Evolutionary conservation across 148 eudicot genomes (phyloP), one percentile per base, ranked within the genome.

Genomic region (Rhododendron henanense): DNA sequence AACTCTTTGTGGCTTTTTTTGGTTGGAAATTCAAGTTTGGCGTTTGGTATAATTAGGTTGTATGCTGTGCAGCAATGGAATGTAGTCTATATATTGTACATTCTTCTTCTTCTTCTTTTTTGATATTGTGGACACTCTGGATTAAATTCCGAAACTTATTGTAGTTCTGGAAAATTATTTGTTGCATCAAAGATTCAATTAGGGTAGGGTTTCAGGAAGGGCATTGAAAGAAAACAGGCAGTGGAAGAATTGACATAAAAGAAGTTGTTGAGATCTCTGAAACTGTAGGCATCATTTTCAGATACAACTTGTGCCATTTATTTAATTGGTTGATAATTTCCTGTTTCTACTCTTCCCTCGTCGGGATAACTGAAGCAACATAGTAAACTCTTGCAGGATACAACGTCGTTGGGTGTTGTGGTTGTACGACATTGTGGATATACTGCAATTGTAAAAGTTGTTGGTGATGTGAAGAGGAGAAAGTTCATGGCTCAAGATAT

Each of bases 401-500:
- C 90, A 63, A 86, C 94, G 13, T 93, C 98, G 15, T 87, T 97
- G 86, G 96, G 96, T 84, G 84, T 92, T 18, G 98, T 97, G 31
- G 91, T 90, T 83, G 89, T 97, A 14, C 90, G 93, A 82, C 94
- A 94, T 86, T 93, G 96, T 90, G 99, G 98, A 41, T 94, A 95
- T 88, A 93, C 91, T 83, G 96, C 98, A 39, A 94, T 90, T 61
- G 93, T 97, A 77, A 93, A 90, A 89, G 93, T 94, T 75, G 92
- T 91, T 86, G 98, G 98, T 83, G 89, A 92, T 84, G 90, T 94
- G 48, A 93, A 89, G 86, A 92, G 89, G 88, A 88, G 63, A 76
- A 91, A 91, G 85, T 79, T 73, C 85, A 89, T 84, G 44, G 73
- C 86, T 84, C 91, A 87, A 86, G 96, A 95, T 87, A 90, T 97